Evolutionary conservation across 345 rosid genomes (phyloP).

Genomic region (Anastatica hierochuntica): DNA sequence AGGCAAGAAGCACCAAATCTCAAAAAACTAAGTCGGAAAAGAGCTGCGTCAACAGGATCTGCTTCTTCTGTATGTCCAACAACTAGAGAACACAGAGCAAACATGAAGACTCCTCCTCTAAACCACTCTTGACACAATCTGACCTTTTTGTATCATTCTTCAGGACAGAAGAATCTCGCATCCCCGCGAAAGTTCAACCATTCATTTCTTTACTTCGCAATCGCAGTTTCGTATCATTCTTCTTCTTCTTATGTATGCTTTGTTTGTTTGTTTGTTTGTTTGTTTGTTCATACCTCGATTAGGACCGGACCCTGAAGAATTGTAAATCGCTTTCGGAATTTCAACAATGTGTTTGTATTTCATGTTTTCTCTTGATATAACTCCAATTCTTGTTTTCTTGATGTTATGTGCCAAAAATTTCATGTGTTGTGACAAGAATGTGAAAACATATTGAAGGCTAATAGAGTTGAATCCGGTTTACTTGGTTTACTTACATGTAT

Average conservation of each 20-base stretch:
- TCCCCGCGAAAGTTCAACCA: too few relatives aligned
- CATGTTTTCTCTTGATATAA: conserved; percentile 8
- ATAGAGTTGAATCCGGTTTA: too few relatives aligned
- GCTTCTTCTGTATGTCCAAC: conserved; percentile 54
- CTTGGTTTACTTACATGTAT: too few relatives aligned
- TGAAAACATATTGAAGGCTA: too few relatives aligned
- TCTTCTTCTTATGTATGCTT: background rate
- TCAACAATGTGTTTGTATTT: background rate
- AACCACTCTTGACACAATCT: conserved; percentile 18
- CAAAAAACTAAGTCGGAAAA: conserved; percentile 57
- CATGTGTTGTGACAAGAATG: too few relatives aligned
- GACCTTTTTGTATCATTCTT: conserved; percentile 3
- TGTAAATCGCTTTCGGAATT: background rate
- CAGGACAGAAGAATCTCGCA: too few relatives aligned
- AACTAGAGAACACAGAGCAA: conserved; percentile 66
- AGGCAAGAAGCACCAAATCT: conserved; percentile 45
- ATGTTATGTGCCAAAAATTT: too few relatives aligned
- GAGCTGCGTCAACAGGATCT: conserved; percentile 71
- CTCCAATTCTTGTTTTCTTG: background rate
- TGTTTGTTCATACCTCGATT: conserved; percentile 14
- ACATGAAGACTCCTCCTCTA: conserved; percentile 36
- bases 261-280: too few relatives aligned
- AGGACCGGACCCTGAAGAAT: background rate
- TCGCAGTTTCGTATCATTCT: background rate
- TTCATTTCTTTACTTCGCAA: too few relatives aligned